These are phyloP conservation scores for Diversispora epigaea DNA, from an alignment of 192 early-diverging fungal genomes.

Conservation along the genomic window DNA sequence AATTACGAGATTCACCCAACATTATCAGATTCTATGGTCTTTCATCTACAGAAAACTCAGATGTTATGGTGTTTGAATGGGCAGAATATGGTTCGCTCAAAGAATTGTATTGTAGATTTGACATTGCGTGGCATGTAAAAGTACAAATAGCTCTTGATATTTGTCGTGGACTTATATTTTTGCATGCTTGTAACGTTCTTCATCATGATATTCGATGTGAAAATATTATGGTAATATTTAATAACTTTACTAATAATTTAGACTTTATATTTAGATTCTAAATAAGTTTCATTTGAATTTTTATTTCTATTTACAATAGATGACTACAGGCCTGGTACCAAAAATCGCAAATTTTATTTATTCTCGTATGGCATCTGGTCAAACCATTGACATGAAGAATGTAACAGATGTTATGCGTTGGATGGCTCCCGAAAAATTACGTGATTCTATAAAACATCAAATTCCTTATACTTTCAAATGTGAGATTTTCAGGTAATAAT, in stretches of 20 bases:
- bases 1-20: background rate
- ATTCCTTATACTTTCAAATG: background rate
- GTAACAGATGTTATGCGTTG: background rate
- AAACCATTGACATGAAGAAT: too few relatives aligned
- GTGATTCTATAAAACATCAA: background rate
- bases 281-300: background rate
- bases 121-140: too few relatives aligned
- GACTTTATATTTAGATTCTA: background rate
- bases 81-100: too few relatives aligned
- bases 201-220: too few relatives aligned
- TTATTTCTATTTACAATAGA: background rate
- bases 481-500: background rate
- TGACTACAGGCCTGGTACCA: background rate
- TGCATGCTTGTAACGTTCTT: too few relatives aligned
- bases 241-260: background rate
- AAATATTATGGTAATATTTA: background rate
- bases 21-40: background rate
- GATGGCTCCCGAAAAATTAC: too few relatives aligned
- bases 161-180: too few relatives aligned
- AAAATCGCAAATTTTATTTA: background rate
- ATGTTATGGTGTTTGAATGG: too few relatives aligned
- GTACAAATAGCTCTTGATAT: too few relatives aligned
- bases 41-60: background rate
- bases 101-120: too few relatives aligned
- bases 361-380: background rate